Base-by-base conservation (phyloP, 257 asterid genomes). In the Capsicum rhomboideum region DNA sequence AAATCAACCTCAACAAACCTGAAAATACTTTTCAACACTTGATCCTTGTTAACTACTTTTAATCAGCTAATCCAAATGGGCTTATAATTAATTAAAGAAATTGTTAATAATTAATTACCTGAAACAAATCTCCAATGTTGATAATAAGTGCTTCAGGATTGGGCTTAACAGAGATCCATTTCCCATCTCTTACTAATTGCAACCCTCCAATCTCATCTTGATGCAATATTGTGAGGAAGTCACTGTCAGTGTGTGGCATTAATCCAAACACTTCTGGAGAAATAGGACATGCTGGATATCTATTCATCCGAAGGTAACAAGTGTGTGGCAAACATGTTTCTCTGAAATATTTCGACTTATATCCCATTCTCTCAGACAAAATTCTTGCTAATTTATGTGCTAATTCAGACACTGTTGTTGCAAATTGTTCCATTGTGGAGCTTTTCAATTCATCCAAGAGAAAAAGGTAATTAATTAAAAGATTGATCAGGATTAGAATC, bases 171-270 rank as follows among this genome's bases (percentile, higher is more conserved):
- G 96, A 90, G 29, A 94, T 84, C 99, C 99, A 96, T 31, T 84
- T 85, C 0, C 93, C 95, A 79, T 96, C 97, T 86, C 90, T 92
- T 29, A 94, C 87, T 34, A 96, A 72, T 59, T 96, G 99, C 80
- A 96, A 84, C 2, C 99, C 99, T 58, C 98, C 99, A 58, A 94
- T 90, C 18, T 85, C 83, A 86, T 96, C 99, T 72, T 96, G 99
- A 80, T 94, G 95, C 61, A 96, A 44, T 0, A 96, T 89, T 0
- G 98, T 96, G 78, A 96, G 92, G 90, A 96, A 94, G 78, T 92
- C 96, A 78, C 97, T 93, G 77, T 96, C 99, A 1, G 99, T 93
- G 80, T 96, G 99, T 34, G 99, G 93, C 89, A 89, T 89, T 71
- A 96, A 69, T 2, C 99, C 99, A 28, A 86, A 86, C 82, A 93